These are phyloP conservation scores for Pilatotrama ljubarskyi DNA, from an alignment of 768 basidiomycete genomes.

Conservation along the genomic window DNA sequence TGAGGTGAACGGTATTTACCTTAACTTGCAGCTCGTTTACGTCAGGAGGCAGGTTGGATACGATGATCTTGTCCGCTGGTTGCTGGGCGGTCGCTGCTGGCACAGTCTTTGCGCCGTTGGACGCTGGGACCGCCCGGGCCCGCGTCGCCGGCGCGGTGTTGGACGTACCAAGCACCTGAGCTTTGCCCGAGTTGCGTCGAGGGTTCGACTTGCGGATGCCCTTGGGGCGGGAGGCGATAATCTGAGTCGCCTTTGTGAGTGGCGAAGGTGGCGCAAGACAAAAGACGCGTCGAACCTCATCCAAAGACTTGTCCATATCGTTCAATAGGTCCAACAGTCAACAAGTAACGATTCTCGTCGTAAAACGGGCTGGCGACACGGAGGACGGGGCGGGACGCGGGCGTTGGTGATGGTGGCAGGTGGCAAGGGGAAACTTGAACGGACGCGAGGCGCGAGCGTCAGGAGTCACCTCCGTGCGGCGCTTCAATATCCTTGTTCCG, in stretches of 20 bases:
- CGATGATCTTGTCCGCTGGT: constrained; percentile 87
- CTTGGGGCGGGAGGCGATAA: constrained; percentile 65
- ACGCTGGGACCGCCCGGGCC: constrained; percentile 48
- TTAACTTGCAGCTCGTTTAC: constrained; percentile 93
- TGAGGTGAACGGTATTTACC: constrained; percentile 48
- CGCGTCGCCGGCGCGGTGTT: constrained; percentile 49
- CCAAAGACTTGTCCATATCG: constrained; percentile 80
- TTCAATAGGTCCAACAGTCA: neutral
- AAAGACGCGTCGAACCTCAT: constrained; percentile 58
- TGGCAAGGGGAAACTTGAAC: constrained; percentile 33
- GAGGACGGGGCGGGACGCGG: constrained; percentile 22
- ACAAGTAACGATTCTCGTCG: constrained; percentile 2
- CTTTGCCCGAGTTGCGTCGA: constrained; percentile 48
- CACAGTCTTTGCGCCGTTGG: constrained; percentile 40
- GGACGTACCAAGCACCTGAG: constrained; percentile 61
- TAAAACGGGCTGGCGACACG: constrained; percentile 20
- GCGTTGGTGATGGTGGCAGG: constrained; percentile 33
- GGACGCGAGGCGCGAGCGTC: constrained; percentile 28
- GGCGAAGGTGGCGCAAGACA: constrained; percentile 25
- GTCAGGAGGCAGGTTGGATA: constrained; percentile 89
- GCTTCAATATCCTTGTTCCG: constrained; percentile 37
- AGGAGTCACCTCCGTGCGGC: constrained; percentile 36
- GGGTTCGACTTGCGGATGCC: constrained; percentile 42
- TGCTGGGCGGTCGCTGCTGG: constrained; percentile 37
- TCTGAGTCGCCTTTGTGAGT: constrained; percentile 42